phyloP scores from a whole-genome alignment of 495 filamentous ascomycete genomes.

The Pyronema domesticum region DNA sequence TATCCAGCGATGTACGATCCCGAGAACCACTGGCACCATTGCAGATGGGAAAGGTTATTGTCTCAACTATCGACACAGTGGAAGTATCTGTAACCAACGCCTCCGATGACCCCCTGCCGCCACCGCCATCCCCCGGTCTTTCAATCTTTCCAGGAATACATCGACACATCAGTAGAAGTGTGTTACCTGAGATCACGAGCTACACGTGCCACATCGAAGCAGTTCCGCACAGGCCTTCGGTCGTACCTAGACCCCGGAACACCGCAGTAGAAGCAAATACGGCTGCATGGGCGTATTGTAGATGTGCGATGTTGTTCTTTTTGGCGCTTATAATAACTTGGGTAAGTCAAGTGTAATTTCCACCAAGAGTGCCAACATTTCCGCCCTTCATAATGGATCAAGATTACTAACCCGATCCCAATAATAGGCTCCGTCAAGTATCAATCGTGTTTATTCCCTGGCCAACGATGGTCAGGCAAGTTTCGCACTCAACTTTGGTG shows the following conservation, averaged over 20 bases:
- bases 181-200: slow-evolving; percentile 4
- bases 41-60: neutral
- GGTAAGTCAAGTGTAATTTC: slow-evolving; percentile 27
- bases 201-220: slow-evolving; percentile 20
- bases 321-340: slow-evolving; percentile 64
- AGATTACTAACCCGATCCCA: neutral
- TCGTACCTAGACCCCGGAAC: slow-evolving; percentile 2
- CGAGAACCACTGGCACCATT: neutral
- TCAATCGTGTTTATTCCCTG: slow-evolving; percentile 58
- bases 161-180: neutral
- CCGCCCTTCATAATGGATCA: no score
- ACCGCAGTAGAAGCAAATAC: slow-evolving; percentile 32
- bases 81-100: neutral
- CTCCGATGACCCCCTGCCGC: neutral
- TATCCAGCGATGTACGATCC: slow-evolving; percentile 3
- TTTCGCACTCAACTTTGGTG: slow-evolving; percentile 47
- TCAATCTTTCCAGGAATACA: neutral
- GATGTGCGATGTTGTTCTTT: slow-evolving; percentile 77
- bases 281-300: slow-evolving; percentile 61
- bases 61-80: neutral
- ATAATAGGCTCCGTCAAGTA: slow-evolving; percentile 49
- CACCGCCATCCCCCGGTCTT: neutral
- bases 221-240: slow-evolving; percentile 5
- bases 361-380: neutral
- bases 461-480: slow-evolving; percentile 35